Conservation (phyloP, 2,329 filamentous ascomycete species). For the Lachnellula hyalina region DNA sequence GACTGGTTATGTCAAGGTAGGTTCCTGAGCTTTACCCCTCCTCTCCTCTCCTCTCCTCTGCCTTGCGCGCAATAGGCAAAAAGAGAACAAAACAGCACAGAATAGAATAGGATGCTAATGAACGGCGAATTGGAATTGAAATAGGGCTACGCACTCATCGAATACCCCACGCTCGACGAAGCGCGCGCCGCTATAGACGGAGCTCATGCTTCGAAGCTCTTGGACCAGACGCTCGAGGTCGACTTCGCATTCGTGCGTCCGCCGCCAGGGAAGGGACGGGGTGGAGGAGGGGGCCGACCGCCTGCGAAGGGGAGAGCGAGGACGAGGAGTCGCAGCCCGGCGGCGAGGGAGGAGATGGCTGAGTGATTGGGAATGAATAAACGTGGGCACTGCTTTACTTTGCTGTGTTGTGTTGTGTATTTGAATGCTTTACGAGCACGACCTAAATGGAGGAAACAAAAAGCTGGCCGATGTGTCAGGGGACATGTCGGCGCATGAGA, state of each 20-base stretch:
- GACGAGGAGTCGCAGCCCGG: constrained; percentile 31
- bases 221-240: constrained; percentile 75
- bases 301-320: constrained; percentile 30
- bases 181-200: constrained; percentile 77
- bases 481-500: constrained; percentile 8
- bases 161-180: constrained; percentile 74
- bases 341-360: constrained; percentile 22
- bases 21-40: constrained; percentile 4
- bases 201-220: constrained; percentile 69
- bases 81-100: neutral
- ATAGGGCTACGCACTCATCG: constrained; percentile 79
- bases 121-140: neutral
- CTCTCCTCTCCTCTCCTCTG: neutral
- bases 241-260: constrained; percentile 84
- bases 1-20: constrained; percentile 81
- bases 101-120: neutral
- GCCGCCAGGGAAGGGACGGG: constrained; percentile 54
- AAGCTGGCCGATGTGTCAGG: constrained; percentile 9
- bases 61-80: too few relatives aligned
- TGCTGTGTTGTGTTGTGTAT: neutral
- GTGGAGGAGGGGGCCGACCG: constrained; percentile 24
- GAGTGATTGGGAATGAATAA: constrained; percentile 12
- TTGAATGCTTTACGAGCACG: neutral
- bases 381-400: neutral
- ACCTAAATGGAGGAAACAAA: neutral